phyloP scores from a whole-genome alignment of 768 basidiomycete species.

The Lactarius deliciosus region DNA sequence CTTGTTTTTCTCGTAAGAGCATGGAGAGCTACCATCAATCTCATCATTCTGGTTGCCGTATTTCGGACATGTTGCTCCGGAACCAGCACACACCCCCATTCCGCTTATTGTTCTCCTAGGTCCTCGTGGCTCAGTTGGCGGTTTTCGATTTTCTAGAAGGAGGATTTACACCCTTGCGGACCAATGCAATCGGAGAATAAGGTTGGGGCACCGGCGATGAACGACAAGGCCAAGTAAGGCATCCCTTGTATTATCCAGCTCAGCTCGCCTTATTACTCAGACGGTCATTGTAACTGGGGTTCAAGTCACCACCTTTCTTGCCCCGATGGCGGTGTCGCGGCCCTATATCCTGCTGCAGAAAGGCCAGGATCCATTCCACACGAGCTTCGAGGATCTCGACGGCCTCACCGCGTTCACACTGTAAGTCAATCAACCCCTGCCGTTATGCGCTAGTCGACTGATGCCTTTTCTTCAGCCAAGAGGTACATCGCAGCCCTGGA shows the following conservation, averaged over 20 bases:
- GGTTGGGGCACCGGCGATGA: conserved; percentile 17
- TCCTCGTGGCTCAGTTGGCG: neutral
- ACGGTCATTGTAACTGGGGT: neutral
- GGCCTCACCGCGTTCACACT: conserved; percentile 64
- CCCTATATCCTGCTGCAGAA: conserved; percentile 59
- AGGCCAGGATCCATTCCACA: conserved; percentile 60
- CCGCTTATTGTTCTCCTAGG: neutral
- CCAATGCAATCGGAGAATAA: conserved; percentile 3
- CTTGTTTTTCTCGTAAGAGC: neutral
- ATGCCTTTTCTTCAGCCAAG: conserved; percentile 22
- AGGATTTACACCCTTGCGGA: neutral
- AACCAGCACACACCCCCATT: neutral
- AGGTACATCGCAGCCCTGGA: conserved; percentile 13
- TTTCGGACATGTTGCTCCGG: neutral
- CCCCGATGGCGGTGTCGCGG: conserved; percentile 36
- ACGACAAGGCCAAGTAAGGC: conserved; percentile 22
- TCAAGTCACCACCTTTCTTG: conserved; percentile 14
- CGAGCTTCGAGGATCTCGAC: conserved; percentile 62
- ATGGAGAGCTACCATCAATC: neutral
- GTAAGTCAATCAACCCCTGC: conserved; percentile 42
- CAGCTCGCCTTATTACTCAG: conserved; percentile 15
- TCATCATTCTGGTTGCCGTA: neutral
- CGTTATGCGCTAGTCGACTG: neutral
- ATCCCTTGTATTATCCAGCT: conserved; percentile 27
- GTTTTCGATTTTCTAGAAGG: neutral